Conservation (phyloP, 768 basidiomycete species). For the Hemileccinum rubropunctum region DNA sequence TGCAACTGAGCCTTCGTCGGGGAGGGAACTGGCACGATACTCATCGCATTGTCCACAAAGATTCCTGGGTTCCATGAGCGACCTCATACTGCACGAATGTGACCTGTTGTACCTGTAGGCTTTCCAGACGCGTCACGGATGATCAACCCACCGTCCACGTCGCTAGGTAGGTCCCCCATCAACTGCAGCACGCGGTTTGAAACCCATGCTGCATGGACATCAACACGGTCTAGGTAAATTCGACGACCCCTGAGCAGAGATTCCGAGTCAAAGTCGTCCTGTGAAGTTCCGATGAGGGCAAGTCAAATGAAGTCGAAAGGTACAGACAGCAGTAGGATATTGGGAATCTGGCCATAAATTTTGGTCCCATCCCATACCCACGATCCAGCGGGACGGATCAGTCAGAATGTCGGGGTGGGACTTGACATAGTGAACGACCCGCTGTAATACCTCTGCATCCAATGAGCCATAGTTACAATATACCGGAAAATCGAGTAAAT, state of each 20-base stretch:
- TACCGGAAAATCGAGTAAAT: background rate
- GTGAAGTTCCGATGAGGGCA: background rate
- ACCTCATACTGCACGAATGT: background rate
- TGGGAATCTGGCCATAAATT: constrained; percentile 62
- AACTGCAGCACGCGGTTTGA: constrained; percentile 67
- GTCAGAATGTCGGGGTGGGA: constrained; percentile 53
- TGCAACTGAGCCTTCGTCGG: constrained; percentile 56
- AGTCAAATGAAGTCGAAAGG: constrained; percentile 17
- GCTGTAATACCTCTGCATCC: constrained; percentile 55
- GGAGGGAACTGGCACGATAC: constrained; percentile 62
- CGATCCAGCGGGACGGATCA: constrained; percentile 65
- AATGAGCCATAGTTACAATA: background rate
- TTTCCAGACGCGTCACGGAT: constrained; percentile 56
- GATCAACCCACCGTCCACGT: constrained; percentile 75
- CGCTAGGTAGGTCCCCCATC: constrained; percentile 56
- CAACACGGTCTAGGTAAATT: constrained; percentile 74
- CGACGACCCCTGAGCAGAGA: constrained; percentile 63
- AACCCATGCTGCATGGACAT: constrained; percentile 87
- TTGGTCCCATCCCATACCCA: constrained; percentile 95
- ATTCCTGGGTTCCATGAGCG: constrained; percentile 43
- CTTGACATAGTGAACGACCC: constrained; percentile 57
- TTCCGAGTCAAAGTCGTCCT: constrained; percentile 76
- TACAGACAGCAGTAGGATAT: constrained; percentile 70
- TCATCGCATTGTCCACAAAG: constrained; percentile 88
- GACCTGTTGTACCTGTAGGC: constrained; percentile 56